A percentile compares a stretch with the other conserved stretches of the same genome.
Conservation (phyloP, 352 stramenopile species). For the Bremia lactucae region DNA sequence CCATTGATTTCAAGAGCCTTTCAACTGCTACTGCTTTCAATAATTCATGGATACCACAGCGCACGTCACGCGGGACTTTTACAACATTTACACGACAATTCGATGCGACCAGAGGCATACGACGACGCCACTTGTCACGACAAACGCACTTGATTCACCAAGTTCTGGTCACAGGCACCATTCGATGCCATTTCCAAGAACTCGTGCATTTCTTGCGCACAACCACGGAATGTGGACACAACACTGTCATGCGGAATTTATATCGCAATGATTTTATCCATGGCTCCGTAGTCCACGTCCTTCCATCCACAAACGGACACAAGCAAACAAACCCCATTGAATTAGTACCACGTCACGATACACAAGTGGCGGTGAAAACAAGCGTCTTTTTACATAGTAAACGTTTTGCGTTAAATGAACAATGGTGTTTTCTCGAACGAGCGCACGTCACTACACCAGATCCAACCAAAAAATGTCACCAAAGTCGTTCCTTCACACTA, state of each 20-base stretch:
- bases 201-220: slow-evolving; percentile 14
- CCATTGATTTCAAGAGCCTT: slow-evolving; percentile 18
- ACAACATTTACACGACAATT: slow-evolving; percentile 14
- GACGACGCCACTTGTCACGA: too few relatives aligned
- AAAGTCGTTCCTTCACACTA: slow-evolving; percentile 21
- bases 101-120: neutral
- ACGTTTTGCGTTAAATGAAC: slow-evolving; percentile 27
- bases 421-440: slow-evolving; percentile 35
- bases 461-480: neutral
- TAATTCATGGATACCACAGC: slow-evolving; percentile 12
- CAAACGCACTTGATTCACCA: slow-evolving; percentile 5
- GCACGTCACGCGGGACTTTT: slow-evolving; percentile 12
- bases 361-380: slow-evolving; percentile 27
- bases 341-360: slow-evolving; percentile 7
- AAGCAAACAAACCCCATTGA: slow-evolving; percentile 5
- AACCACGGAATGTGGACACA: slow-evolving; percentile 19
- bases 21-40: slow-evolving; percentile 5
- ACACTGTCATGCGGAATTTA: slow-evolving; percentile 17
- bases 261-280: slow-evolving; percentile 28
- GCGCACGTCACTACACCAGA: slow-evolving; percentile 1
- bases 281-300: slow-evolving; percentile 22
- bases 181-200: slow-evolving; percentile 21
- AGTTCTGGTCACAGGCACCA: slow-evolving; percentile 17
- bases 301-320: slow-evolving; percentile 2
- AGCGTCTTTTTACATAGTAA: slow-evolving; percentile 25